phyloP scores from a whole-genome alignment of 1,139 yeast genomes.

The Suhomyces kunorum region DNA sequence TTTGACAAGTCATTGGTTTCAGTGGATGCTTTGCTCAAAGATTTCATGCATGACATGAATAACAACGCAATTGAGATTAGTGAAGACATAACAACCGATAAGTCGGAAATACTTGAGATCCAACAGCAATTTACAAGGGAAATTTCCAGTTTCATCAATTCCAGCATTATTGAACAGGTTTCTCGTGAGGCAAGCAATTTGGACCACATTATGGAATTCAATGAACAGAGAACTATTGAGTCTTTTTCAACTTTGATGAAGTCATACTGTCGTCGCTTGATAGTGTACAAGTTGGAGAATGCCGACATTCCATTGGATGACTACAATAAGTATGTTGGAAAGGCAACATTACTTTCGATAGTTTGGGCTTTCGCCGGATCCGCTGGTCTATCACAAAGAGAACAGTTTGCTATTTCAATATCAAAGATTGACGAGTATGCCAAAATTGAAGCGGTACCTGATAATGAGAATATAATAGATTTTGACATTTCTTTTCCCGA shows the following conservation, averaged over 20 bases:
- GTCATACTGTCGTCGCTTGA: constrained; percentile 25
- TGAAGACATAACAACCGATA: constrained; percentile 14
- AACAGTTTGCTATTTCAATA: constrained; percentile 38
- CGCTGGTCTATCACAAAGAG: constrained; percentile 40
- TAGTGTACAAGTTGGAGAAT: constrained; percentile 16
- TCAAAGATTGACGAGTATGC: constrained; percentile 21
- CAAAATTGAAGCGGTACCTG: constrained; percentile 11
- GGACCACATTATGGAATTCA: constrained; percentile 58
- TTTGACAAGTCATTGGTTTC: constrained; percentile 42
- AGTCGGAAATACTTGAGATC: constrained; percentile 8
- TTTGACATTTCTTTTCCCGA: constrained; percentile 49
- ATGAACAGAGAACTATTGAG: constrained; percentile 38
- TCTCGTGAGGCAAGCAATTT: constrained; percentile 22
- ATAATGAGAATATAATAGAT: constrained; percentile 33
- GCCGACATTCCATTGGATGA: constrained; percentile 21
- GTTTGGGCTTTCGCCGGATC: constrained; percentile 78
- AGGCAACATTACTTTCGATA: constrained; percentile 46
- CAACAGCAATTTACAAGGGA: constrained; percentile 16
- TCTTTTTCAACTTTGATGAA: constrained; percentile 36
- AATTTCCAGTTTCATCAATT: constrained; percentile 9
- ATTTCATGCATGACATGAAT: constrained; percentile 26
- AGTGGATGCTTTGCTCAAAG: constrained; percentile 22
- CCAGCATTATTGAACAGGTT: constrained; percentile 10
- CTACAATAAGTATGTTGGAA: constrained; percentile 33
- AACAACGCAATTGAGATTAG: constrained; percentile 15